Base-by-base conservation (phyloP, 1,284 basidiomycete species). In the Marasmius fiardii region DNA sequence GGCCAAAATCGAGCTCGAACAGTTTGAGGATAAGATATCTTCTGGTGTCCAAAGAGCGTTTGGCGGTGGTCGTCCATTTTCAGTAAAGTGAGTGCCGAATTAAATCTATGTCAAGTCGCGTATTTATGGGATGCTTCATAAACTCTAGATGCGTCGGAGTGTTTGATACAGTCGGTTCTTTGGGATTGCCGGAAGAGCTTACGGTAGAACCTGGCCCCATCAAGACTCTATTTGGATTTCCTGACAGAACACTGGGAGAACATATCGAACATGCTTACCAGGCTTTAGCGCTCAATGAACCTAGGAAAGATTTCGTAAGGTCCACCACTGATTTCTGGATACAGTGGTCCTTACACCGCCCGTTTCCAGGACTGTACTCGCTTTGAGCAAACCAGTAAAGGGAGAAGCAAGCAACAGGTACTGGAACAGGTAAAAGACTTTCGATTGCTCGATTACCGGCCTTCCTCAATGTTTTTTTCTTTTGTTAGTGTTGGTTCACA, bases 161-260 rank as follows among this genome's bases (percentile, higher is more conserved):
- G 16, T 89, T 85, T 62, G 86, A 89, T 63, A 89, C 87, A 2
- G 87, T 89, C 23, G 86, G 86, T 12, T 79, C 83, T 18, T 66
- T 88, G 28, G 87, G 86, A 10, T 66, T 89, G 21, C 87, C 86
- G 1, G 82, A 83, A 61, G 85, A 87, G 60, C 63, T 89, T 10
- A 76, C 77, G 2, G 64, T 74, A 39, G 66, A 68, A 16, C 71
- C 72, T 12, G 60, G 69, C 51, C 70, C 77, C 61, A 64, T 79
- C 56, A 67, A 67, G 55, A 72, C 70, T 8, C 68, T 88, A 2
- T 88, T 86, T 61, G 86, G 86, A 23, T 87, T 89, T 61, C 76
- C 76, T 16, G 82, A 88, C 61, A 74, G 71, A 14, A 59, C 69
- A 18, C 71, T 89, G 14, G 86, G 86, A 26, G 71, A 76, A n/a